Evolutionary conservation across 306 rosid genomes (phyloP).

Genomic region (Echinosophora koreensis): DNA sequence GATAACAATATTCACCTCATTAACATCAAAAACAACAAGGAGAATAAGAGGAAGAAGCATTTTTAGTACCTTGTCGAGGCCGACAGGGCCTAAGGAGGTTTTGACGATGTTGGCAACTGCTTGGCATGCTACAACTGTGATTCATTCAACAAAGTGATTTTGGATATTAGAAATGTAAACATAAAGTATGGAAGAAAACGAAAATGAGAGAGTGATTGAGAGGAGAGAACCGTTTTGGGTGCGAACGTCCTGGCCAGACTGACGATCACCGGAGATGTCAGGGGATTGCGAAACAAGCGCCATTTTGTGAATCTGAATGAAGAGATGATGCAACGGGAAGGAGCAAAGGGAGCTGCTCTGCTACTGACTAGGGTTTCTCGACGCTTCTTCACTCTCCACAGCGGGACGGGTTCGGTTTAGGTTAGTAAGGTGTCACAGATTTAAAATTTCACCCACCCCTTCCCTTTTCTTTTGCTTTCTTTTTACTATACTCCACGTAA

Average conservation of each 20-base stretch:
- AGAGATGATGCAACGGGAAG: no score
- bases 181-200: background rate
- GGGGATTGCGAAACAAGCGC: conserved; percentile 66
- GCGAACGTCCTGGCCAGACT: conserved; percentile 93
- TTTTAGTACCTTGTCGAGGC: conserved; percentile 86
- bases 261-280: conserved; percentile 93
- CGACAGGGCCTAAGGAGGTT: conserved; percentile 95
- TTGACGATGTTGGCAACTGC: conserved; percentile 95
- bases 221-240: conserved; percentile 82
- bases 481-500: no score
- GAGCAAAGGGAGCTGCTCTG: no score
- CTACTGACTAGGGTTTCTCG: no score
- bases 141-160: background rate
- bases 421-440: no score
- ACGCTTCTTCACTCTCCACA: no score
- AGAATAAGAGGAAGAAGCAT: background rate
- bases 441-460: no score
- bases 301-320: conserved; percentile 47
- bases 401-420: no score
- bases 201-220: conserved; percentile 14
- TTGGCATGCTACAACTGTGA: conserved; percentile 80
- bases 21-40: no score
- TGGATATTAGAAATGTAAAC: conserved; percentile 14
- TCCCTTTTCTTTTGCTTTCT: no score
- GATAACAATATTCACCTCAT: background rate